A percentile compares a stretch with the other conserved stretches of the same genome.
phyloP scores from a whole-genome alignment of 441 rosid species.

The Biscutella auriculata region DNA sequence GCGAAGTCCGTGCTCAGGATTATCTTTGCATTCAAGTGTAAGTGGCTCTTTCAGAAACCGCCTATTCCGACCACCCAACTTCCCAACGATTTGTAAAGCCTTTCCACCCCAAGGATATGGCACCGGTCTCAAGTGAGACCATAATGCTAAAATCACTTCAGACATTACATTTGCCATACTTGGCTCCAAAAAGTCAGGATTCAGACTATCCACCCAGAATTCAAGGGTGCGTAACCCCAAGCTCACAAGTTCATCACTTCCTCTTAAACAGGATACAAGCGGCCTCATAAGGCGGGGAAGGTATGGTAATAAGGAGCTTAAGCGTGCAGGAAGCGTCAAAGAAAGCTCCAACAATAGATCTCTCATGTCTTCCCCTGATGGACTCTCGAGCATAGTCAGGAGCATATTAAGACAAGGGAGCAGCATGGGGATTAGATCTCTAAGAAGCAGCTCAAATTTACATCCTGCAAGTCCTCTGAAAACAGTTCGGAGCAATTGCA shows the following conservation, averaged over 20 bases:
- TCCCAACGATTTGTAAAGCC: conserved; percentile 90
- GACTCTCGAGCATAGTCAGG: conserved; percentile 92
- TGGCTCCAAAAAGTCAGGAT: conserved; percentile 96
- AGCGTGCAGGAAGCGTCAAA: conserved; percentile 90
- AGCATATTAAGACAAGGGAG: conserved; percentile 91
- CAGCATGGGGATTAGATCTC: conserved; percentile 77
- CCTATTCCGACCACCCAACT: conserved; percentile 95
- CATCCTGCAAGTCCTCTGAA: conserved; percentile 92
- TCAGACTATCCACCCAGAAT: conserved; percentile 97
- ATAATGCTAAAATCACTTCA: conserved; percentile 88
- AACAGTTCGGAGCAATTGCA: conserved; percentile 88
- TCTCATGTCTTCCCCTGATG: conserved; percentile 84
- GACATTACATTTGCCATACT: conserved; percentile 97
- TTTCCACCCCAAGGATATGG: conserved; percentile 95
- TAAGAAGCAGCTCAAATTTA: conserved; percentile 79
- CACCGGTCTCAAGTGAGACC: conserved; percentile 91
- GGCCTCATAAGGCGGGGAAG: conserved; percentile 94
- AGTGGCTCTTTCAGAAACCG: conserved; percentile 94
- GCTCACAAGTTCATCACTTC: conserved; percentile 83
- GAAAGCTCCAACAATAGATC: conserved; percentile 89
- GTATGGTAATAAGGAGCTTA: conserved; percentile 88
- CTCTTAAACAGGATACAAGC: conserved; percentile 83
- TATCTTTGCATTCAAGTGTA: conserved; percentile 95
- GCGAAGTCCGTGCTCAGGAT: conserved; percentile 97
- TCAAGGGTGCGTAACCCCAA: conserved; percentile 90